Percentiles rank a stretch among this genome's conserved stretches.
Evolutionary conservation across 2,329 filamentous ascomycete species (phyloP).

Genomic region (Claviceps africana): DNA sequence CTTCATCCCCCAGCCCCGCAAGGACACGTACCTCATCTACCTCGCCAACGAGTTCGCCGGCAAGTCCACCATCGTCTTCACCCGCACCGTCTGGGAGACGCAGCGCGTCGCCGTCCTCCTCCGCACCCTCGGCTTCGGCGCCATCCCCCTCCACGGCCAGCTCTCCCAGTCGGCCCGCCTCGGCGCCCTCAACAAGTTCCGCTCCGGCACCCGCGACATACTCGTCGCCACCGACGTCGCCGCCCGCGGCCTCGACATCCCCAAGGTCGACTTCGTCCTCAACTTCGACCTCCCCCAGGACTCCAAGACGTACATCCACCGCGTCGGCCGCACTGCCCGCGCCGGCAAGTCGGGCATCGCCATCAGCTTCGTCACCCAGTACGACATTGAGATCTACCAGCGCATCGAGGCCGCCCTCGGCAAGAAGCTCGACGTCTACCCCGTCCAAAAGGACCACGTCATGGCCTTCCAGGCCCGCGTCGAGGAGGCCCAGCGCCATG

Average conservation of each 20-base stretch:
- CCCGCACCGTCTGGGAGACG: constrained; percentile 79
- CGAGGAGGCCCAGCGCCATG: constrained; percentile 69
- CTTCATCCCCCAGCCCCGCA: constrained; percentile 73
- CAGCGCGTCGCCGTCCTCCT: constrained; percentile 75
- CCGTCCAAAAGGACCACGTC: constrained; percentile 65
- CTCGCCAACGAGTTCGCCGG: constrained; percentile 76
- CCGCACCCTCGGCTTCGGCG: constrained; percentile 71
- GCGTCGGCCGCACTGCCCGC: constrained; percentile 76
- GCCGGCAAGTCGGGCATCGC: constrained; percentile 76
- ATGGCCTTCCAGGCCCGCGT: constrained; percentile 68
- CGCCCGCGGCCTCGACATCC: constrained; percentile 82
- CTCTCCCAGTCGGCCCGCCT: constrained; percentile 77
- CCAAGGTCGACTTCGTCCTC: constrained; percentile 74
- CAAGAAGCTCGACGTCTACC: constrained; percentile 58
- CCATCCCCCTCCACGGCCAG: constrained; percentile 86
- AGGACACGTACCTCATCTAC: constrained; percentile 81
- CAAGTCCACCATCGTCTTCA: constrained; percentile 82
- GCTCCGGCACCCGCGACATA: constrained; percentile 64
- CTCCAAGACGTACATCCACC: constrained; percentile 81
- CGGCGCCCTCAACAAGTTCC: constrained; percentile 83
- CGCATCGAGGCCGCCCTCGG: constrained; percentile 73
- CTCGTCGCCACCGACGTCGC: constrained; percentile 91
- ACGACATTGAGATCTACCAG: constrained; percentile 68
- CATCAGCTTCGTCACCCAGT: constrained; percentile 72
- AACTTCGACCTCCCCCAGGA: constrained; percentile 77